These are phyloP conservation scores for Coniochaeta prunicola DNA, from an alignment of 2,329 filamentous ascomycete genomes.

Conservation along the genomic window DNA sequence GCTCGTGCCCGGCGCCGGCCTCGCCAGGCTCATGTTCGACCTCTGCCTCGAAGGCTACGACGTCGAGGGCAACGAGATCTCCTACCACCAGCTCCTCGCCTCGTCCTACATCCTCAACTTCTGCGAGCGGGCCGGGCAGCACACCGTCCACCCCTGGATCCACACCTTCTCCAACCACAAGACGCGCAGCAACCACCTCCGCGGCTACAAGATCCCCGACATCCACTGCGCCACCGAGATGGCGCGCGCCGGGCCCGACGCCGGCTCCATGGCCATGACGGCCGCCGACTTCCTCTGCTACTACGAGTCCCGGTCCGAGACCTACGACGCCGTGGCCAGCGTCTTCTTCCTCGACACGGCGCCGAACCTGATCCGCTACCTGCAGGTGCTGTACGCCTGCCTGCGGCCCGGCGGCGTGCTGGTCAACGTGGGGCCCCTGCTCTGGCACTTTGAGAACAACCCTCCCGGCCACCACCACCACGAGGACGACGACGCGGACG, in stretches of 20 bases:
- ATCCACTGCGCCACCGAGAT: conserved; percentile 61
- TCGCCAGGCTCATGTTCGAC: conserved; percentile 86
- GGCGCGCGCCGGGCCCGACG: conserved; percentile 14
- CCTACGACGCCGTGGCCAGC: conserved; percentile 76
- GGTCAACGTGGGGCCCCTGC: conserved; percentile 81
- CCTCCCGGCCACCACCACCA: conserved; percentile 50
- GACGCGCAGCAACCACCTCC: conserved; percentile 67
- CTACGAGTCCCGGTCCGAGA: conserved; percentile 55
- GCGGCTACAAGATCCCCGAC: conserved; percentile 69
- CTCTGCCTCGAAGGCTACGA: conserved; percentile 66
- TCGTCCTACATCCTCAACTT: conserved; percentile 70
- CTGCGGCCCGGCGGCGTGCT: conserved; percentile 72
- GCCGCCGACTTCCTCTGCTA: conserved; percentile 88
- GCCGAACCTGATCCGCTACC: conserved; percentile 83
- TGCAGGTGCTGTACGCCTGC: conserved; percentile 75
- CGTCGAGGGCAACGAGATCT: conserved; percentile 90
- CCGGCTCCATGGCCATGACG: conserved; percentile 80
- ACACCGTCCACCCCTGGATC: conserved; percentile 78
- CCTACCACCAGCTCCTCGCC: conserved; percentile 90
- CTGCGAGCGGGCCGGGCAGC: conserved; percentile 51
- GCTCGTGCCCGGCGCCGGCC: conserved; percentile 81
- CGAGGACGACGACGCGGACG: conserved; percentile 42
- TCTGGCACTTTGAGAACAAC: conserved; percentile 92
- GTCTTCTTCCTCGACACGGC: conserved; percentile 98
- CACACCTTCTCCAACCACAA: conserved; percentile 82